Percentiles rank a stretch among this genome's conserved stretches.
Evolutionary conservation across 768 basidiomycete species (phyloP).

Genomic region (Pholiota conissans): DNA sequence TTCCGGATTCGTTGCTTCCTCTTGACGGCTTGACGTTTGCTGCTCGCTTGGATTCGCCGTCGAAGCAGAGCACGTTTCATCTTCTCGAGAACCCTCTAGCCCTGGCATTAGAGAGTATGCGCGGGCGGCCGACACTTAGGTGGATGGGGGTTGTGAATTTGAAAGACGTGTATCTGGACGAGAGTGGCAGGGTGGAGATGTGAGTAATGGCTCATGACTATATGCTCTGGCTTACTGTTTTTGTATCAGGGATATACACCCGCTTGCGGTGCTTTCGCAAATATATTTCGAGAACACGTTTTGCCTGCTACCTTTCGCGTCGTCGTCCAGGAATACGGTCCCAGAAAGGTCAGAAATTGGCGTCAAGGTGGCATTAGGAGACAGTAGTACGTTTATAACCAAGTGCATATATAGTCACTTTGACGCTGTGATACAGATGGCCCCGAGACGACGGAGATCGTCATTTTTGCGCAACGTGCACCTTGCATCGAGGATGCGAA

Average conservation of each 20-base stretch:
- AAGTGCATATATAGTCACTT: neutral
- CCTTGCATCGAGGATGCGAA: conserved; percentile 15
- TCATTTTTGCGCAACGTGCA: conserved; percentile 44
- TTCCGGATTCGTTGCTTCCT: conserved; percentile 70
- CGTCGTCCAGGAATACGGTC: conserved; percentile 20
- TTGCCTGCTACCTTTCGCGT: conserved; percentile 46
- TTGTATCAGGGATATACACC: conserved; percentile 63
- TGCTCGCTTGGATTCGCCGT: conserved; percentile 43
- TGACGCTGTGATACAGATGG: conserved; percentile 42
- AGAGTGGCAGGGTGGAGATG: conserved; percentile 47
- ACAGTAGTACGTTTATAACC: conserved; percentile 50
- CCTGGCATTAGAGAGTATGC: conserved; percentile 78
- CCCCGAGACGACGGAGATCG: conserved; percentile 67
- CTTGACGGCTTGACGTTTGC: conserved; percentile 77
- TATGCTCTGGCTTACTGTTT: neutral
- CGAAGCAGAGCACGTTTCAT: conserved; percentile 29
- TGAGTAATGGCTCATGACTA: conserved; percentile 11
- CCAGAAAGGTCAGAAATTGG: conserved; percentile 47
- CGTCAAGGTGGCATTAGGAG: conserved; percentile 69
- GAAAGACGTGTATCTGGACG: conserved; percentile 60
- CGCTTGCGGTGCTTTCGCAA: conserved; percentile 55
- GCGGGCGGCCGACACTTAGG: conserved; percentile 63
- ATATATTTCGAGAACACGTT: conserved; percentile 74
- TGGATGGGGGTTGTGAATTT: conserved; percentile 56
- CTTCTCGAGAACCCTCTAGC: conserved; percentile 71